Evolutionary conservation across 1,284 basidiomycete species (phyloP), one percentile per base, ranked within the genome.

Genomic region (Trichosporon sp.): DNA sequence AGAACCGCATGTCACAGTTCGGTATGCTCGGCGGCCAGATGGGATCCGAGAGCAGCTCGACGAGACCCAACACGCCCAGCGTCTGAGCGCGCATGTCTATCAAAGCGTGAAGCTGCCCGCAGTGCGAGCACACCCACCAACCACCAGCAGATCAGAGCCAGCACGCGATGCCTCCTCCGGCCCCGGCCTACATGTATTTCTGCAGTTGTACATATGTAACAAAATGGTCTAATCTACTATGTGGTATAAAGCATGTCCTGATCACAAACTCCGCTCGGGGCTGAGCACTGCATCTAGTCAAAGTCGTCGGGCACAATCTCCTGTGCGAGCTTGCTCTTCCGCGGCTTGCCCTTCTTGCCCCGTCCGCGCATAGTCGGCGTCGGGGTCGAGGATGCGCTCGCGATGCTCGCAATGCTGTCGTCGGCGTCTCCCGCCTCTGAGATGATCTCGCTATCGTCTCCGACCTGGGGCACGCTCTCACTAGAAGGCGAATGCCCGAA

Each of bases 311-410:
- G 70, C 10, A 72, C 67, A 29, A 79, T 75, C 71, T 79, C 77
- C 57, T 79, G 73, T 10, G 73, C 76, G 59, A 79, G 68, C 62
- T 77, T 77, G 21, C 70, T 73, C 62, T 78, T 78, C 56, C 73
- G 70, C 16, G 74, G 74, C 59, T 69, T 68, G 34, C 59, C 52
- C 29, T 54, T 60, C 57, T 65, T 61, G 16, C 49, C 63, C 16
- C 61, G 60, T 13, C 62, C 57, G 36, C 57, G 60, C 34, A 52
- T 36, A 19, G 57, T 33, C 16, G 67, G 68, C 14, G 54, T 59
- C 11, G 67, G 65, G 16, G 58, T 56, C 40, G 62, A 61, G 46
- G 52, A 56, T 25, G 49, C 36, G 11, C 56, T 62, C 11, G 59
- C 34, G 25, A 54, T 63, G 7, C 60, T 61, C 5, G 44, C 46